Evolutionary conservation across 2,329 filamentous ascomycete genomes (phyloP).

Genomic region (Sphaerulina vaccinii): DNA sequence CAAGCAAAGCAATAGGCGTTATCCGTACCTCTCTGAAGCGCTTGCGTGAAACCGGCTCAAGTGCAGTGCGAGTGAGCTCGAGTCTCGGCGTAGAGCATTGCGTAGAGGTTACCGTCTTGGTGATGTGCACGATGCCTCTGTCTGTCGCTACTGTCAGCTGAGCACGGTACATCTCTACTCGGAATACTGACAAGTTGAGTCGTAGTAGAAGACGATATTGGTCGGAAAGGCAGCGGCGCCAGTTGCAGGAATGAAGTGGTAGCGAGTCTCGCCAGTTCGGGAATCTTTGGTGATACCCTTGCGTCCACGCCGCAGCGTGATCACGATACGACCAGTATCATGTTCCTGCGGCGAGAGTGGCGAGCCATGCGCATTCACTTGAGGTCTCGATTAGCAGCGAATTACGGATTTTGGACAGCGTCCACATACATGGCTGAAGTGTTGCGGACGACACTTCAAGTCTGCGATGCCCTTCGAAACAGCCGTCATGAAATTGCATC

Average conservation of each 20-base stretch:
- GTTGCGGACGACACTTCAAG: slow-evolving; percentile 4
- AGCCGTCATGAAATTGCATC: slow-evolving; percentile 2
- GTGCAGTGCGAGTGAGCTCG: not conserved
- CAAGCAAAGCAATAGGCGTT: no score
- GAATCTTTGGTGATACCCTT: not conserved
- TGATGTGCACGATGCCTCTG: slow-evolving; percentile 10
- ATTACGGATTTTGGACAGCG: not conserved
- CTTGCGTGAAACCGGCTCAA: slow-evolving; percentile 1
- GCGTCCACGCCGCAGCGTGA: slow-evolving; percentile 11
- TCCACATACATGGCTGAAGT: slow-evolving; percentile 5
- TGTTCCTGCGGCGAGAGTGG: slow-evolving; percentile 10
- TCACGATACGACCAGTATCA: slow-evolving; percentile 8
- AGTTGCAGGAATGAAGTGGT: slow-evolving; percentile 7
- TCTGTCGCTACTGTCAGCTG: not conserved
- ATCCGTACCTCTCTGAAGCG: slow-evolving; percentile 2
- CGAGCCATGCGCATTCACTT: slow-evolving; percentile 6
- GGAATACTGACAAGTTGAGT: slow-evolving; percentile 5
- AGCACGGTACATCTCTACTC: not conserved
- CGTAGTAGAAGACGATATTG: slow-evolving; percentile 10
- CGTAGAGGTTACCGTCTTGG: slow-evolving; percentile 9
- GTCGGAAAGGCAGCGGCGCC: slow-evolving; percentile 4
- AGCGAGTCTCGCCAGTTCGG: no score
- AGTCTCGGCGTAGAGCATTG: slow-evolving; percentile 2
- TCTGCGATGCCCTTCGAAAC: slow-evolving; percentile 10
- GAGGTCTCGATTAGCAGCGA: not conserved